A percentile compares a stretch with the other conserved stretches of the same genome.
phyloP scores from a whole-genome alignment of 768 basidiomycete genomes.

The Amanita inopinata region DNA sequence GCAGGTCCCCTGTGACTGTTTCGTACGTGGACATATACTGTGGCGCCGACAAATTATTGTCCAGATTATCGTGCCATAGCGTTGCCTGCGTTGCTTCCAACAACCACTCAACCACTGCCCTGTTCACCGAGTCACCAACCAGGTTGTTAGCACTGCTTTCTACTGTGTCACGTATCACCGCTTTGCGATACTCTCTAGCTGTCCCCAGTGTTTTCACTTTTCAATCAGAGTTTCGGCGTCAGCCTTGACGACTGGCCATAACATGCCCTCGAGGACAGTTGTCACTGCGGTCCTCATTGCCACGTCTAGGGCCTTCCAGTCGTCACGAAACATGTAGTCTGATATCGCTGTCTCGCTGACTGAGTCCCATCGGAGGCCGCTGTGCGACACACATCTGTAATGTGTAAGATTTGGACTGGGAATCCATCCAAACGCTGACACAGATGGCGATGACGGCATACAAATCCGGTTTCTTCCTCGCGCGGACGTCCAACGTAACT shows the following conservation, averaged over 20 bases:
- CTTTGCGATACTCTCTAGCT: too few relatives aligned
- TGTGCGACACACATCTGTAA: too few relatives aligned
- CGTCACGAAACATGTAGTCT: too few relatives aligned
- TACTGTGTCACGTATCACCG: too few relatives aligned
- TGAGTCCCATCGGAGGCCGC: too few relatives aligned
- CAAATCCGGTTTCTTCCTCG: constrained; percentile 1
- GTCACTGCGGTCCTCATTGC: too few relatives aligned
- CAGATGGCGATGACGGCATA: constrained; percentile 1
- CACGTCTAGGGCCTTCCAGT: too few relatives aligned
- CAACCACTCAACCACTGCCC: neutral
- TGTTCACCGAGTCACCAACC: neutral
- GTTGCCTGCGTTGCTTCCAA: neutral
- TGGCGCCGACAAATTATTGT: neutral
- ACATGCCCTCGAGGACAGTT: too few relatives aligned
- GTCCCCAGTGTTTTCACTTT: too few relatives aligned
- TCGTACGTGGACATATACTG: neutral
- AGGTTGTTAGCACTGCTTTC: neutral
- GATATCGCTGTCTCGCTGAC: too few relatives aligned
- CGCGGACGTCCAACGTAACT: neutral
- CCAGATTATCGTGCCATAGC: neutral
- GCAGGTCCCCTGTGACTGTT: neutral
- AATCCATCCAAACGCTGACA: neutral
- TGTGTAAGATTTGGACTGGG: neutral
- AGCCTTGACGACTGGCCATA: too few relatives aligned
- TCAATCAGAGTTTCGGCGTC: too few relatives aligned